Conservation (phyloP, 305 asterid genomes). For the Fraxinus albicans region DNA sequence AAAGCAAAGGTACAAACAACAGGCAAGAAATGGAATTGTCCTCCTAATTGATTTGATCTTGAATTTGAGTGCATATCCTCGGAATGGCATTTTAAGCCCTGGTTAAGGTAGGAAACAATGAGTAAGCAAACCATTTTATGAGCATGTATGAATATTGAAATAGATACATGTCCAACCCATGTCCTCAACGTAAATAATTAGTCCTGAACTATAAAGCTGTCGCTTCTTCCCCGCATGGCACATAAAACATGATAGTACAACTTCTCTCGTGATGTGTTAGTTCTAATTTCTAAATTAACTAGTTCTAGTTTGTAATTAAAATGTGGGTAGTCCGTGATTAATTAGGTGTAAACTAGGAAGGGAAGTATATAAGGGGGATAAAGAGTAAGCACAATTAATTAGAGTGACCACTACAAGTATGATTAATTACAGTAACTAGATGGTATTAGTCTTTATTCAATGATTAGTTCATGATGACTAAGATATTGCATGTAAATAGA, state of each 20-base stretch:
- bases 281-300: not conserved
- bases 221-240: not conserved
- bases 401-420: not conserved
- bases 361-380: not conserved
- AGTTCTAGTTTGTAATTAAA: not conserved
- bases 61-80: not conserved
- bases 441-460: not conserved
- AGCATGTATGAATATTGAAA: not conserved
- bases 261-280: not conserved
- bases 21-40: not conserved
- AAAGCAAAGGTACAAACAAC: not conserved
- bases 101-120: not conserved
- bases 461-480: not conserved
- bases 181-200: not conserved
- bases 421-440: not conserved
- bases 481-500: not conserved
- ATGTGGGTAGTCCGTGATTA: not conserved
- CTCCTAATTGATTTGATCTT: not conserved
- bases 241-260: not conserved
- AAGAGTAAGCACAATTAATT: not conserved
- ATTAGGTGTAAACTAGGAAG: not conserved
- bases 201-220: not conserved
- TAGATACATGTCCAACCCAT: not conserved
- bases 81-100: not conserved
- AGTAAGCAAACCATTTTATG: not conserved